These are phyloP conservation scores for Cardamine occulta DNA, from an alignment of 345 rosid species.

Conservation along the genomic window DNA sequence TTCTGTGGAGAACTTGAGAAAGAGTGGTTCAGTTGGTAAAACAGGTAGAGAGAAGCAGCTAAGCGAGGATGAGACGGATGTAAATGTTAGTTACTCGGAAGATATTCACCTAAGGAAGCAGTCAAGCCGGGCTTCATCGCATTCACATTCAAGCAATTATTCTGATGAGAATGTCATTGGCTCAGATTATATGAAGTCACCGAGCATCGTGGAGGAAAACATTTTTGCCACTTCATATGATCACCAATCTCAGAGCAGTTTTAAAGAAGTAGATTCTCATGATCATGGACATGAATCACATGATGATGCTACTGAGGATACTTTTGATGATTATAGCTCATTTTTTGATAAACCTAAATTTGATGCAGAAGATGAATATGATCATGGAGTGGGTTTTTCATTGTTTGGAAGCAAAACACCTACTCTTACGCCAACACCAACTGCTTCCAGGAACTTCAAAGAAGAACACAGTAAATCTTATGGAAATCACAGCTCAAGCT, in stretches of 20 bases:
- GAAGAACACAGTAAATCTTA: constrained; percentile 37
- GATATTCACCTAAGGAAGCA: constrained; percentile 48
- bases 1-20: constrained; percentile 49
- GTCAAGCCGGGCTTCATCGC: constrained; percentile 50
- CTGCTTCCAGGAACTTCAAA: constrained; percentile 46
- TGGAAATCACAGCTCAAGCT: constrained; percentile 45
- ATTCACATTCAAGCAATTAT: constrained; percentile 50
- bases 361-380: constrained; percentile 45
- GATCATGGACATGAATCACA: constrained; percentile 27
- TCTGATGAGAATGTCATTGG: constrained; percentile 46
- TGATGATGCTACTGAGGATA: constrained; percentile 36
- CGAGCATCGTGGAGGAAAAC: constrained; percentile 47
- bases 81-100: constrained; percentile 43
- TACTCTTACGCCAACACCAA: constrained; percentile 28
- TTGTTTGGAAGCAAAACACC: constrained; percentile 49
- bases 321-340: constrained; percentile 73
- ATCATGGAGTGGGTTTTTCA: constrained; percentile 42
- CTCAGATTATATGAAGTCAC: constrained; percentile 43
- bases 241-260: constrained; percentile 47
- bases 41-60: constrained; percentile 34
- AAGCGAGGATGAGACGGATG: constrained; percentile 24
- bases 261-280: constrained; percentile 42
- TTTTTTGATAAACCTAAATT: constrained; percentile 50
- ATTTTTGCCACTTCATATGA: constrained; percentile 50
- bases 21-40: constrained; percentile 36